Conservation (phyloP, 2,329 filamentous ascomycete genomes). For the Aspergillus terreus region DNA sequence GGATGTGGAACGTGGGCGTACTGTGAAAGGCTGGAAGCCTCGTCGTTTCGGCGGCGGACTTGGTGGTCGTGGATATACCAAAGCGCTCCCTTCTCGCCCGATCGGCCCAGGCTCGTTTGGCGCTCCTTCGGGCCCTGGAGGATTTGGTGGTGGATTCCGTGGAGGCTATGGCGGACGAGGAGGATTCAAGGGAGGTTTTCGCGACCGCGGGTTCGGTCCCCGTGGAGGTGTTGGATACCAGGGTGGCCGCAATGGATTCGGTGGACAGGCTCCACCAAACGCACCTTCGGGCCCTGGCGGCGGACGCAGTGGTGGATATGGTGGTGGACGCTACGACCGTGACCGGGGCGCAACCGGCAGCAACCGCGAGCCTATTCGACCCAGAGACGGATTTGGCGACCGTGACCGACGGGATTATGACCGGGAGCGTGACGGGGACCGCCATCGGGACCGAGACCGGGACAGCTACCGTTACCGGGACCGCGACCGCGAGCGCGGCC, state of each 20-base stretch:
- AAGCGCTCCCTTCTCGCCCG: constrained; percentile 68
- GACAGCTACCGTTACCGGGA: constrained; percentile 46
- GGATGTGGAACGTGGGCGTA: constrained; percentile 93
- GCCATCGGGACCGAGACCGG: constrained; percentile 53
- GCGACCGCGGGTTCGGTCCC: constrained; percentile 49
- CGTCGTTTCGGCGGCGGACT: constrained; percentile 87
- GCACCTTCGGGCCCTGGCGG: constrained; percentile 54
- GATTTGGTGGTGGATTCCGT: constrained; percentile 54
- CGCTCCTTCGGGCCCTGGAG: constrained; percentile 54
- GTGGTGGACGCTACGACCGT: constrained; percentile 47
- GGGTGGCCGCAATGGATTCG: constrained; percentile 52
- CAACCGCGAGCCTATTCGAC: constrained; percentile 79
- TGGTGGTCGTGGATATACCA: constrained; percentile 89
- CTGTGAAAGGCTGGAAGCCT: constrained; percentile 89
- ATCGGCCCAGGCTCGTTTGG: constrained; percentile 59
- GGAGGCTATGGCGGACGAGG: constrained; percentile 53
- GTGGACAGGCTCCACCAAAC: constrained; percentile 47
- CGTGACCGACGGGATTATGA: constrained; percentile 42
- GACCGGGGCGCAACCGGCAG: constrained; percentile 63
- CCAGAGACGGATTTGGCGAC: constrained; percentile 57
- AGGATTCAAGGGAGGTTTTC: constrained; percentile 49
- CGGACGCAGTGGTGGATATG: constrained; percentile 51
- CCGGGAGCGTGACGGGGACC: constrained; percentile 53
- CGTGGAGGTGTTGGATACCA: constrained; percentile 56
- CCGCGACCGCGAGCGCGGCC: constrained; percentile 46